Evolutionary conservation across 345 rosid species (phyloP).

Genomic region (Bretschneidera sinensis): DNA sequence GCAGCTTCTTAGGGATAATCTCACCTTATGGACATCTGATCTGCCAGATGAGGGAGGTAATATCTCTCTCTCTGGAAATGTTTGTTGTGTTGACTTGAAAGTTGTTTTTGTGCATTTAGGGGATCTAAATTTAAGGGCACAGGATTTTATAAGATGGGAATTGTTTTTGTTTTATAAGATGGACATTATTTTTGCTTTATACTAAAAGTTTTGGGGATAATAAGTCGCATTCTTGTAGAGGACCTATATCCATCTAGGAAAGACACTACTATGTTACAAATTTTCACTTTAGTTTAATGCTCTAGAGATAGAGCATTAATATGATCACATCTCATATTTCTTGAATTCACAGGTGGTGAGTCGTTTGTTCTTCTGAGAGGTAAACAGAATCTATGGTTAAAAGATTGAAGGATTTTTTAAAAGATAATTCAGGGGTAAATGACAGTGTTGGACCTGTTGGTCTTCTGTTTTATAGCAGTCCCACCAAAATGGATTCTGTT

Average conservation of each 20-base stretch:
- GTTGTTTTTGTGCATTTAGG: not conserved
- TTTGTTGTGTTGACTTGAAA: not conserved
- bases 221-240: too few species aligned
- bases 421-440: not conserved
- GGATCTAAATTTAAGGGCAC: not conserved
- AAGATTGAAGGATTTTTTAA: too few species aligned
- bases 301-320: too few species aligned
- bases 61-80: too few species aligned
- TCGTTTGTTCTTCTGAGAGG: too few species aligned
- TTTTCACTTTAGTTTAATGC: not conserved
- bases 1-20: slow-evolving; percentile 92
- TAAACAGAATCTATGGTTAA: not conserved
- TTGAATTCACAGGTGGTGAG: too few species aligned
- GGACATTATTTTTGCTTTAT: too few species aligned
- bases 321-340: too few species aligned
- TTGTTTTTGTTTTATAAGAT: not conserved
- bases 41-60: slow-evolving; percentile 84
- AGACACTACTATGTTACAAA: too few species aligned
- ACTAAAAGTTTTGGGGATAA: not conserved
- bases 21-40: slow-evolving; percentile 81
- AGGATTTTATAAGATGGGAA: not conserved
- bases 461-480: not conserved
- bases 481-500: too few species aligned
- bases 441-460: not conserved
- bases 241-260: not conserved